Percentiles rank a stretch among this genome's conserved stretches.
Conservation (phyloP, 305 asterid genomes). For the Solanum hybrid region DNA sequence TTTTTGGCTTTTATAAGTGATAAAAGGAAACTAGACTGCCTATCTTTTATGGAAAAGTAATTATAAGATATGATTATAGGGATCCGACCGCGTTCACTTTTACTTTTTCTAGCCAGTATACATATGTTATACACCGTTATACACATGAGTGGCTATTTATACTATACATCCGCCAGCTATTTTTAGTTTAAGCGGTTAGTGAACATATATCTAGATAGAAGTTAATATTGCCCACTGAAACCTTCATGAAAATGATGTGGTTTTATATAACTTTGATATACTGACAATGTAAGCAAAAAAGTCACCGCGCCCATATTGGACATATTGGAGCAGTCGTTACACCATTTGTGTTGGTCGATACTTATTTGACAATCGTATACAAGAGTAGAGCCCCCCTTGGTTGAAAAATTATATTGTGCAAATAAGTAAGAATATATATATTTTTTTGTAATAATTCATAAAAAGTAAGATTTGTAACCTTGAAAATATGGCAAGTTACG, state of each 20-base stretch:
- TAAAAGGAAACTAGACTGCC: slow-evolving; percentile 44
- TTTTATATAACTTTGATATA: background rate
- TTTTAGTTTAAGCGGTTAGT: background rate
- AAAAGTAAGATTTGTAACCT: background rate
- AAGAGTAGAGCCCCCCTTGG: background rate
- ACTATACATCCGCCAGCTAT: background rate
- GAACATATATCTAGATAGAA: background rate
- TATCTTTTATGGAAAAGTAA: slow-evolving; percentile 33
- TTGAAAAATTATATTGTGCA: background rate
- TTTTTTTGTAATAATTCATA: background rate
- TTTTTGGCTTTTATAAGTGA: slow-evolving; percentile 14
- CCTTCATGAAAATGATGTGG: background rate
- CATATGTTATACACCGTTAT: background rate
- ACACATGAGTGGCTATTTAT: background rate
- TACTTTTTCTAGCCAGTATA: background rate
- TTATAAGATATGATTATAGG: background rate
- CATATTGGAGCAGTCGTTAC: background rate
- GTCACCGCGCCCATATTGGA: background rate
- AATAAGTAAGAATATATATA: no score
- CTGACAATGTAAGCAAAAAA: background rate
- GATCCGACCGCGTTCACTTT: background rate
- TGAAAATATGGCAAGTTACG: background rate
- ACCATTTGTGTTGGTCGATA: background rate
- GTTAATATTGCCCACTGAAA: background rate
- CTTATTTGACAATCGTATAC: background rate